Evolutionary conservation across 2,329 filamentous ascomycete species (phyloP).

Genomic region (Harringtonia aguacate): DNA sequence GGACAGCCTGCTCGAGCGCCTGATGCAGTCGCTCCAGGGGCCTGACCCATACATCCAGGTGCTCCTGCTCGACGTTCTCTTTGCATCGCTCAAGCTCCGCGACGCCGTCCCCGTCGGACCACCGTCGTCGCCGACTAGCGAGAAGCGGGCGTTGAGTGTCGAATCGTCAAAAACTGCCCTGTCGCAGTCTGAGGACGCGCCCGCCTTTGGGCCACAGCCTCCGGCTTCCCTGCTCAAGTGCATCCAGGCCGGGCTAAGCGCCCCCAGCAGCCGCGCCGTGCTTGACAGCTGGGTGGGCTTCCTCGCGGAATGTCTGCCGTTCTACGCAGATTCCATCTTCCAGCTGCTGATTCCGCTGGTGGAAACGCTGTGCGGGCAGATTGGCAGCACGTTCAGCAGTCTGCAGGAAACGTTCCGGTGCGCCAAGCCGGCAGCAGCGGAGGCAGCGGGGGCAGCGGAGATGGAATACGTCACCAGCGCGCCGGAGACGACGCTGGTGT

Average conservation of each 20-base stretch:
- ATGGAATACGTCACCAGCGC: conserved; percentile 24
- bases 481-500: conserved; percentile 66
- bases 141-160: conserved; percentile 30
- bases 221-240: conserved; percentile 70
- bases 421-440: conserved; percentile 9
- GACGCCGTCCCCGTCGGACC: conserved; percentile 29
- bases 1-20: conserved; percentile 55
- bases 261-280: conserved; percentile 60
- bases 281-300: conserved; percentile 90
- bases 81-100: conserved; percentile 59
- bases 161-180: conserved; percentile 1
- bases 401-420: conserved; percentile 59
- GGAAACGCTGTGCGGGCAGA: conserved; percentile 75
- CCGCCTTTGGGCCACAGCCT: conserved; percentile 46
- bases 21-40: conserved; percentile 49
- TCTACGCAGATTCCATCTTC: conserved; percentile 78
- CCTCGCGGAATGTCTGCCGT: conserved; percentile 68
- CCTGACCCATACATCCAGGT: conserved; percentile 64
- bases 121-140: conserved; percentile 25
- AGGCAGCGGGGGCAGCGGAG: conserved; percentile 4
- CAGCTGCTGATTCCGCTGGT: conserved; percentile 85
- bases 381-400: conserved; percentile 59
- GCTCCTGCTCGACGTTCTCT: conserved; percentile 67
- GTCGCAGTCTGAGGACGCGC: too few relatives aligned
- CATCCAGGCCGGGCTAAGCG: conserved; percentile 70